A percentile compares a stretch with the other conserved stretches of the same genome.
Conservation (phyloP, 805 yeast genomes). For the Lachancea fermentati region DNA sequence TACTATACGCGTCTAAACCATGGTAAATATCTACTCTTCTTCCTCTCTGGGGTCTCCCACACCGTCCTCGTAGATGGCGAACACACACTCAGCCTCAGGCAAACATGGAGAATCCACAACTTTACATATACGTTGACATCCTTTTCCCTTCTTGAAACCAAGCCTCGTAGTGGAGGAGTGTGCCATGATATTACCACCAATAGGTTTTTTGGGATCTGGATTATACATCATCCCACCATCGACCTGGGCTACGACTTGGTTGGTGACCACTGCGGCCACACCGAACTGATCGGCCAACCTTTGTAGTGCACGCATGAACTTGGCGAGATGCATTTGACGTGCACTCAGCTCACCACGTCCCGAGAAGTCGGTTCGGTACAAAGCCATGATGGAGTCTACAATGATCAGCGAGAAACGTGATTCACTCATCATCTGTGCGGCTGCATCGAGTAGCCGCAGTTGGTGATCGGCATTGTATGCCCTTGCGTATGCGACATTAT, state of each 20-base stretch:
- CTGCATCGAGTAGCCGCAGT: constrained; percentile 74
- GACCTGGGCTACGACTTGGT: constrained; percentile 97
- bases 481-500: constrained; percentile 95
- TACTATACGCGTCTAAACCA: background rate
- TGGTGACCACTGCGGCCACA: constrained; percentile 90
- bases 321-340: constrained; percentile 90
- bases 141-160: constrained; percentile 84
- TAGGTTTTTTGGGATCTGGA: constrained; percentile 97
- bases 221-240: constrained; percentile 79
- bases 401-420: constrained; percentile 83
- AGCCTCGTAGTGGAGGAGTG: constrained; percentile 94
- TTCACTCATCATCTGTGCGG: constrained; percentile 95
- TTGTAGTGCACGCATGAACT: constrained; percentile 85
- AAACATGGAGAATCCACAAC: constrained; percentile 94
- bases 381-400: constrained; percentile 97
- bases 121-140: constrained; percentile 88
- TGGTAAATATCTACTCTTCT: constrained; percentile 36
- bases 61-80: constrained; percentile 95
- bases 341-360: constrained; percentile 97
- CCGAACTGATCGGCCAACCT: constrained; percentile 96
- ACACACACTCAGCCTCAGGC: constrained; percentile 91
- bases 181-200: constrained; percentile 96
- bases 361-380: constrained; percentile 88
- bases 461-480: constrained; percentile 98
- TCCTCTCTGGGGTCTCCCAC: constrained; percentile 92